These are phyloP conservation scores for Populus nigra DNA, from an alignment of 345 rosid genomes.

Conservation along the genomic window DNA sequence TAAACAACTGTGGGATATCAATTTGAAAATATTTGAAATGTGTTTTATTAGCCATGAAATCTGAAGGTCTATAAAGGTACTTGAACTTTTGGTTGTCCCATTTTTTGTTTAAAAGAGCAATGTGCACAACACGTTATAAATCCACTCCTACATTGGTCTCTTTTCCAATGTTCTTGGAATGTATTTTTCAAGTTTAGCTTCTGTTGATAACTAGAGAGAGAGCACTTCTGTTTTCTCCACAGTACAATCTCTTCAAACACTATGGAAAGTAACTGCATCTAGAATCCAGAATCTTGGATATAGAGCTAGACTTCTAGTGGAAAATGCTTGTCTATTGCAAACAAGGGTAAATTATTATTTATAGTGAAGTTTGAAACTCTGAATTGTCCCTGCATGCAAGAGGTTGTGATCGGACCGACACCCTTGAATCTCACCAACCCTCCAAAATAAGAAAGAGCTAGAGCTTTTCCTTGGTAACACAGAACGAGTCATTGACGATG, in stretches of 20 bases:
- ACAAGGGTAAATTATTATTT: neutral
- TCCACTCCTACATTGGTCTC: neutral
- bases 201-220: neutral
- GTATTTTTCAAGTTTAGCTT: neutral
- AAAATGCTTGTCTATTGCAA: neutral
- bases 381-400: too few relatives aligned
- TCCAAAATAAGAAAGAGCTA: neutral
- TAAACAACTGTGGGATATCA: neutral
- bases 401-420: neutral
- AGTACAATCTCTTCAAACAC: too few relatives aligned
- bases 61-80: neutral
- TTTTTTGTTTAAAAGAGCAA: neutral
- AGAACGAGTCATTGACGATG: slow-evolving; percentile 13
- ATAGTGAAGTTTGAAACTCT: too few relatives aligned
- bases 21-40: neutral
- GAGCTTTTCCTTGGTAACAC: neutral
- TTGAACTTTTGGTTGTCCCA: too few relatives aligned
- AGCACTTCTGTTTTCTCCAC: neutral
- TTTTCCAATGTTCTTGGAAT: neutral
- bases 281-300: neutral
- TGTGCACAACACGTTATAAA: neutral
- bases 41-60: neutral
- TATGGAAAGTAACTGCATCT: too few relatives aligned
- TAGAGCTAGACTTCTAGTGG: neutral
- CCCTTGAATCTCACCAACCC: neutral